Percentiles rank a stretch among this genome's conserved stretches.
Conservation (phyloP, 139 green algal species). For the Trebouxia sp. region DNA sequence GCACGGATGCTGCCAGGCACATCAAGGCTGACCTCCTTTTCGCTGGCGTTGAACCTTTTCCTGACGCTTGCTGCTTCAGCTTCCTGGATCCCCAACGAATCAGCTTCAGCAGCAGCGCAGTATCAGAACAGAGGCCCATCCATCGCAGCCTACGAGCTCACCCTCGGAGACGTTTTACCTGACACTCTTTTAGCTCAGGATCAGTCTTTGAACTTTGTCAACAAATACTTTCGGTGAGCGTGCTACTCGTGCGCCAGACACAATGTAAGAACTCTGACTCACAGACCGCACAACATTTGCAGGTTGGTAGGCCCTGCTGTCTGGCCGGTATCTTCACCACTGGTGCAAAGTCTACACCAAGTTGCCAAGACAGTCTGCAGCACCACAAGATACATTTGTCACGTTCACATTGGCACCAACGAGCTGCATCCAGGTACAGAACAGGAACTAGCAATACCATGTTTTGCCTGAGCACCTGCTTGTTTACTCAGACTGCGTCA, state of each 20-base stretch:
- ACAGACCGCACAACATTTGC: background rate
- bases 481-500: background rate
- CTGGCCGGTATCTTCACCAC: background rate
- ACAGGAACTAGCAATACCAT: background rate
- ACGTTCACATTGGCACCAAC: background rate
- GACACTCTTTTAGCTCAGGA: background rate
- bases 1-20: background rate
- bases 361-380: slow-evolving; percentile 22
- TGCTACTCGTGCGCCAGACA: too few species aligned
- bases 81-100: slow-evolving; percentile 16
- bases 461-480: background rate
- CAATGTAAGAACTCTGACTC: too few species aligned
- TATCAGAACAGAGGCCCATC: background rate
- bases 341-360: slow-evolving; percentile 5
- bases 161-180: background rate
- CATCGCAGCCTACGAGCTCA: slow-evolving; percentile 1
- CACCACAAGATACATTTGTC: background rate
- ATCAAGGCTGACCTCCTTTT: background rate
- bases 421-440: background rate
- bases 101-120: background rate
- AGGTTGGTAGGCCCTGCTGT: slow-evolving; percentile 8
- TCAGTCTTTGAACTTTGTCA: slow-evolving; percentile 9
- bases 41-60: background rate
- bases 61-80: background rate
- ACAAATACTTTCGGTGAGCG: background rate